phyloP scores from a whole-genome alignment of 2,329 filamentous ascomycete species.

The Cadophora sp. region DNA sequence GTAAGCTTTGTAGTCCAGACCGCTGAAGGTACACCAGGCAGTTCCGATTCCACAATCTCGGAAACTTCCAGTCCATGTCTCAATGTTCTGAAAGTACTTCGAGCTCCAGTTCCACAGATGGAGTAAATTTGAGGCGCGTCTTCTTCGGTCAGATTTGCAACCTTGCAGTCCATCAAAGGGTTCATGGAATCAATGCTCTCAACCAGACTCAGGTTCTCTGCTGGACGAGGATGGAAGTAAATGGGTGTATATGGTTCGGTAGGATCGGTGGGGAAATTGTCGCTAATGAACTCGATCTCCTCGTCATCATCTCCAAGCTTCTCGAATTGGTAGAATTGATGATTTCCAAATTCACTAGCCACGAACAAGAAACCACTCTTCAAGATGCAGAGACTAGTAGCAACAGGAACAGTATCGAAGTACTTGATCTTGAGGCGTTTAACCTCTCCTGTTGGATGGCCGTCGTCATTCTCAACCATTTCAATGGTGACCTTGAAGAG shows the following conservation, averaged over 20 bases:
- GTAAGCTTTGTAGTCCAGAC: conserved; percentile 96
- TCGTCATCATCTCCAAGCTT: conserved; percentile 96
- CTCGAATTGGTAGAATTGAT: conserved; percentile 96
- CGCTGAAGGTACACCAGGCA: conserved; percentile 85
- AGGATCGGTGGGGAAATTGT: conserved; percentile 80
- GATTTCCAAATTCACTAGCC: conserved; percentile 90
- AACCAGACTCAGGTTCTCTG: conserved; percentile 84
- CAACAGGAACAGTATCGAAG: conserved; percentile 93
- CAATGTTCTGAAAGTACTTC: conserved; percentile 88
- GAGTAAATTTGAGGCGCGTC: conserved; percentile 97
- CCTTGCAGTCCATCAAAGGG: conserved; percentile 87
- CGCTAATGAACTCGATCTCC: conserved; percentile 84
- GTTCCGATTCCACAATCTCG: conserved; percentile 92
- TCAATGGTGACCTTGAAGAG: conserved; percentile 96
- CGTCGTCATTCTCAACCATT: conserved; percentile 82
- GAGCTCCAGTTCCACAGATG: conserved; percentile 85
- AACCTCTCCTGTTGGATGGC: conserved; percentile 81
- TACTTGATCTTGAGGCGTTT: conserved; percentile 91
- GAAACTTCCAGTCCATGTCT: conserved; percentile 93
- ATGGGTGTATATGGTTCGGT: conserved; percentile 75
- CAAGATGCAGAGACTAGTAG: conserved; percentile 86
- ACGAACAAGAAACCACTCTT: conserved; percentile 96
- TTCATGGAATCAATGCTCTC: conserved; percentile 90
- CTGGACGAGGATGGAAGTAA: conserved; percentile 82
- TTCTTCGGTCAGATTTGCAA: conserved; percentile 88